A percentile compares a stretch with the other conserved stretches of the same genome.
Conservation (phyloP, 495 filamentous ascomycete species). For the Pyrenula massariospora region DNA sequence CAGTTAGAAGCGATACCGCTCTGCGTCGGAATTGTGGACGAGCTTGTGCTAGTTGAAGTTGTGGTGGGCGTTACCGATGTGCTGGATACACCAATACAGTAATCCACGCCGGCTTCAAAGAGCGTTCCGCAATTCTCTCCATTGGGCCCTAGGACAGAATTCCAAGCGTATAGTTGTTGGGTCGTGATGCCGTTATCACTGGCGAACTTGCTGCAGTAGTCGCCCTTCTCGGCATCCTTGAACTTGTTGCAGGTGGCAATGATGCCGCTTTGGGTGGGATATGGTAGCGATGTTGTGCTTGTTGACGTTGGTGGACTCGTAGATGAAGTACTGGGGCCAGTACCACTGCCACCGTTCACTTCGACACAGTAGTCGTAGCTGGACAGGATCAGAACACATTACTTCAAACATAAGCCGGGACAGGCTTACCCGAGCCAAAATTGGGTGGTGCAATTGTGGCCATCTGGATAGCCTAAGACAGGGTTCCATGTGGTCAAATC, state of each 20-base stretch:
- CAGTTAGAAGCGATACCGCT: no score
- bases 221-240: background rate
- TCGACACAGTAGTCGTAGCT: background rate
- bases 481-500: background rate
- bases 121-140: constrained; percentile 4
- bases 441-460: background rate
- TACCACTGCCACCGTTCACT: background rate
- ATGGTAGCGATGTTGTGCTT: constrained; percentile 2
- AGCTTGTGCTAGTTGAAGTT: no score
- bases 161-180: constrained; percentile 5
- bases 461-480: background rate
- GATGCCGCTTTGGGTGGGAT: constrained; percentile 7
- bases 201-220: constrained; percentile 7
- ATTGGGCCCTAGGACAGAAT: constrained; percentile 2
- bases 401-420: no score
- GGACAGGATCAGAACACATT: no score
- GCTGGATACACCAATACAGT: no score
- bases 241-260: constrained; percentile 2
- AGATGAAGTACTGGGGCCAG: no score
- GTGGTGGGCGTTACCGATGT: no score
- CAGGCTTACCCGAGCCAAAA: background rate
- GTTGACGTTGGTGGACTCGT: background rate
- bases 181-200: constrained; percentile 5
- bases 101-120: no score
- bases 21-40: no score